Evolutionary conservation across 345 rosid genomes (phyloP).

Genomic region (Moricandia arvensis): DNA sequence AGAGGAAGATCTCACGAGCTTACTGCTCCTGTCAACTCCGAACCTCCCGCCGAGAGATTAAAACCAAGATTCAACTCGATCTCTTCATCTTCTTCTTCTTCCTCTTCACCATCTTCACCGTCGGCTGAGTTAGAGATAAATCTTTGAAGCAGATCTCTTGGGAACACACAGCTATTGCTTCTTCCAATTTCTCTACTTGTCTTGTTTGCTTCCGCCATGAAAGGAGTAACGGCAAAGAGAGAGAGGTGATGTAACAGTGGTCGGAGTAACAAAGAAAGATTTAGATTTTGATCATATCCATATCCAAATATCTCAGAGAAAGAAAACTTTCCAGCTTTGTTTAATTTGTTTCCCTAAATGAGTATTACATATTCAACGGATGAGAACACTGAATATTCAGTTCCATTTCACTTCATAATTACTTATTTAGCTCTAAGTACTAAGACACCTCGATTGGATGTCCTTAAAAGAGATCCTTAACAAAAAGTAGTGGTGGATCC

Average conservation of each 20-base stretch:
- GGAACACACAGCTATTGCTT: conserved; percentile 55
- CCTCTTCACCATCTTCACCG: conserved; percentile 19
- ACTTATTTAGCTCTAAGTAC: conserved; percentile 21
- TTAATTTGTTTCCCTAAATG: not conserved
- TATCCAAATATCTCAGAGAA: not conserved
- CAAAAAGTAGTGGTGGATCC: no score
- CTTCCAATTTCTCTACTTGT: conserved; percentile 50
- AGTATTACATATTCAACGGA: conserved; percentile 5
- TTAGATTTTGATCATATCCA: conserved; percentile 28
- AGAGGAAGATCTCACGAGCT: conserved; percentile 66
- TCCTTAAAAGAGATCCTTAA: no score
- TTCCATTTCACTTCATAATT: conserved; percentile 14
- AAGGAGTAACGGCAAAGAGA: not conserved
- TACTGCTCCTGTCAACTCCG: conserved; percentile 68
- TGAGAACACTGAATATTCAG: conserved; percentile 33
- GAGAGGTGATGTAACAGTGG: conserved; percentile 30
- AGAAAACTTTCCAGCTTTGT: not conserved
- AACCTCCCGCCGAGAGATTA: conserved; percentile 90
- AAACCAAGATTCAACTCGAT: conserved; percentile 88
- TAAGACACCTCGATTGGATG: no score
- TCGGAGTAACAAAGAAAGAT: not conserved
- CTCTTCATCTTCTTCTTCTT: conserved; percentile 12
- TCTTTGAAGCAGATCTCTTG: conserved; percentile 75
- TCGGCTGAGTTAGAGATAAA: conserved; percentile 43
- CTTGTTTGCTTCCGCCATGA: conserved; percentile 54